Conservation (phyloP, 2,329 filamentous ascomycete genomes). For the Colletotrichum eleusines region DNA sequence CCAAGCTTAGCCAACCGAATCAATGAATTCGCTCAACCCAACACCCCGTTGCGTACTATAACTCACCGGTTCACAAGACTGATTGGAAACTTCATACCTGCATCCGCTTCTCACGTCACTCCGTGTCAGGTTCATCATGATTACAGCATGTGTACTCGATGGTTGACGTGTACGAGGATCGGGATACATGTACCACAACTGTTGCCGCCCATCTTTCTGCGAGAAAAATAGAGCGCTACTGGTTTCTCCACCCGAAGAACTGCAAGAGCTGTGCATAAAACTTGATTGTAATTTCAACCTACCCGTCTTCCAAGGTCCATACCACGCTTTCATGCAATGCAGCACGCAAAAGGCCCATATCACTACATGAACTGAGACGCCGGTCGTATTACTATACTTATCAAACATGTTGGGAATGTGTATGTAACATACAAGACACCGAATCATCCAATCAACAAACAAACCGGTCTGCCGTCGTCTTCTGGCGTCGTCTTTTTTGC, state of each 20-base stretch:
- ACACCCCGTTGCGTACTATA: background rate
- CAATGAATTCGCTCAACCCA: background rate
- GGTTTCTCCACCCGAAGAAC: background rate
- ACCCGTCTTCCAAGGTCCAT: background rate
- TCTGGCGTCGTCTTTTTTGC: background rate
- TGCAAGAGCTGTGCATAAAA: background rate
- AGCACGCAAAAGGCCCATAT: background rate
- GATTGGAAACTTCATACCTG: background rate
- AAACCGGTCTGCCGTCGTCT: too few species aligned
- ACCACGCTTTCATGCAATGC: background rate
- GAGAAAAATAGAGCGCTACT: background rate
- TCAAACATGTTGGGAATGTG: background rate
- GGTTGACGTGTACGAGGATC: constrained; percentile 16
- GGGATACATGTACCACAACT: constrained; percentile 9
- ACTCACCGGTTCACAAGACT: background rate
- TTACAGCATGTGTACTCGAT: background rate
- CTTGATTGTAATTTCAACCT: constrained; percentile 1
- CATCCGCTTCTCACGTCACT: constrained; percentile 12
- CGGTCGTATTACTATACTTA: background rate
- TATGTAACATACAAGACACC: background rate
- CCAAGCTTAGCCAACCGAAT: background rate
- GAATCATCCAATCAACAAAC: background rate
- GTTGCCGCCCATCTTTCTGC: background rate
- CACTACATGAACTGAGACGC: background rate
- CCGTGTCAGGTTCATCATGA: background rate